Evolutionary conservation across 2,329 filamentous ascomycete species (phyloP), one percentile per base, ranked within the genome.

Genomic region (Emergomyces orientalis): DNA sequence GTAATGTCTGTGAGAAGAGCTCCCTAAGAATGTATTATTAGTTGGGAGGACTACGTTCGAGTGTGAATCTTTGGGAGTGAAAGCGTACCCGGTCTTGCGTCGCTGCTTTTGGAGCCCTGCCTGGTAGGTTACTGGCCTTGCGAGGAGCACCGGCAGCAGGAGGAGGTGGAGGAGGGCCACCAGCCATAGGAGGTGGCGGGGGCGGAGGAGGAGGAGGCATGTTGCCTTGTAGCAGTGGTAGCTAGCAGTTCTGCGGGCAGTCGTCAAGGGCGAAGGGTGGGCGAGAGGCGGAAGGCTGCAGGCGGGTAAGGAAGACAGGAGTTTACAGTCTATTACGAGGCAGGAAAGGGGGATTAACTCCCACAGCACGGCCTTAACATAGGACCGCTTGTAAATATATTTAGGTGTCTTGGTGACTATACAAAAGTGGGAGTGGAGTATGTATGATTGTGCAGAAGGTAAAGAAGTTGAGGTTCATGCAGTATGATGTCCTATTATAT

Each of bases 1-100:
- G 81, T 80, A 69, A 99, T 99, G 75, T 97, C 93, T 71, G 86
- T 83, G 54, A 97, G 84, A 43, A 99, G 82, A 62, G 93, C 92
- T 69, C 88, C 88, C 93, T 97, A 70, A 54, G 30, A 64, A 55
- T 32, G 22, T 34, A 64, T 51, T n/a, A 64, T 71, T 64, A 72
- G 69, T 25, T 19, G 41, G 49, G 30, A 37, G 32, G 32, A 19
- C 9, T 17, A 47, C 25, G 32, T 59, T 39, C 6, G 7, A 54
- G 30, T n/a, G 34, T 11, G 22, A 62, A 41, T 51, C 32, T 39
- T 56, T 51, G 62, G 7, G 32, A 32, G 32, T 7, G 32, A 30
- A 49, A 61, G 79, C 86, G 71, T 82, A 91, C 89, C 77, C 89
- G 81, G 69, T 78, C 80, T 73, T 84, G 83, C 25, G 77, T 79